These are phyloP conservation scores for Trichoderma orchidacearum DNA, from an alignment of 495 filamentous ascomycete species.

Conservation along the genomic window DNA sequence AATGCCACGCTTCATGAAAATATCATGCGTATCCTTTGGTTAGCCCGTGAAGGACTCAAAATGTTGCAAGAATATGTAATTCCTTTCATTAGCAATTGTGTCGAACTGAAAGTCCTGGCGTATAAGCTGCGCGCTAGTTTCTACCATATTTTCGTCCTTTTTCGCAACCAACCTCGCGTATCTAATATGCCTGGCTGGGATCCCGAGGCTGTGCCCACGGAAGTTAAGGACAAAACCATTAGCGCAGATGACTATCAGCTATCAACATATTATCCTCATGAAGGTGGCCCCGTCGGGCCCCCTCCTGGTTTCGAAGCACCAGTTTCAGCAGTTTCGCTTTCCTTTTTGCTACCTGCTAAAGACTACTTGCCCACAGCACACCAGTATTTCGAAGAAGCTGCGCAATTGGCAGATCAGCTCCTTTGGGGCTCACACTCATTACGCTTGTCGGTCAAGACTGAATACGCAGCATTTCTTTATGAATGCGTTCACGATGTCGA, in stretches of 20 bases:
- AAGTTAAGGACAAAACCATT: constrained; percentile 5
- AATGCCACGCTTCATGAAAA: constrained; percentile 73
- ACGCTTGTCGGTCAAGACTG: constrained; percentile 79
- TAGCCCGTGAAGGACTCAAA: constrained; percentile 78
- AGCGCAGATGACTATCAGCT: constrained; percentile 24
- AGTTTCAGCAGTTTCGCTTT: constrained; percentile 36
- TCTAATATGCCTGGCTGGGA: constrained; percentile 21
- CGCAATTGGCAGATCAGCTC: constrained; percentile 54
- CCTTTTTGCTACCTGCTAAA: constrained; percentile 62
- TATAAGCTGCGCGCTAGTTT: constrained; percentile 89
- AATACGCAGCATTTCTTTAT: constrained; percentile 89
- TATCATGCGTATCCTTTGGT: constrained; percentile 91
- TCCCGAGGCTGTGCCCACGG: constrained; percentile 13
- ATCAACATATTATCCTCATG: constrained; percentile 18
- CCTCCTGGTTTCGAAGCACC: constrained; percentile 32
- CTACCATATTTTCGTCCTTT: constrained; percentile 93
- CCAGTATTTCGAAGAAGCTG: constrained; percentile 66
- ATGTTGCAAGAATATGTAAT: constrained; percentile 79
- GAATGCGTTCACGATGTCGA: constrained; percentile 79
- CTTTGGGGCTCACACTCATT: constrained; percentile 84
- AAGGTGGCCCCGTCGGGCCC: constrained; percentile 36
- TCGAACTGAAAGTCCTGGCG: constrained; percentile 73
- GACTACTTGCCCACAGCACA: constrained; percentile 77
- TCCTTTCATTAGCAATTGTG: constrained; percentile 55
- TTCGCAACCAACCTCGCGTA: constrained; percentile 58